Percentiles rank a stretch among this genome's conserved stretches.
Conservation (phyloP, 2,329 filamentous ascomycete species). For the Alternaria triticina region DNA sequence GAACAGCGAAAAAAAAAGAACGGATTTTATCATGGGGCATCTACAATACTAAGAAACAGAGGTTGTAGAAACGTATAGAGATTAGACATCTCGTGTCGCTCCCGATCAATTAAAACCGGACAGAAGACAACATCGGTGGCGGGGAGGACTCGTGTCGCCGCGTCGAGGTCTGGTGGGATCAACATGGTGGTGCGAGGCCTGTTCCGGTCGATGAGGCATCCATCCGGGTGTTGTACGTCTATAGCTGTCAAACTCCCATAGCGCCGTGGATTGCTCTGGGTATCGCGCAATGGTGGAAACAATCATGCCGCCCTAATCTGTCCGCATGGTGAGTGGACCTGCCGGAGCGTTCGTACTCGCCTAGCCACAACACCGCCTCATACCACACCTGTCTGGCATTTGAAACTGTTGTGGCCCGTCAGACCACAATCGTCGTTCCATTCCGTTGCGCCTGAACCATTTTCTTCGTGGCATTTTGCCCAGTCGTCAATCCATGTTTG, state of each 20-base stretch:
- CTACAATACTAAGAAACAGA: slow-evolving; percentile 27
- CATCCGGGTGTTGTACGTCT: slow-evolving; percentile 6
- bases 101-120: not conserved
- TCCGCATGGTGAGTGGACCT: slow-evolving; percentile 19
- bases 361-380: slow-evolving; percentile 1
- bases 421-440: not conserved
- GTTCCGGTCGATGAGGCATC: slow-evolving; percentile 12
- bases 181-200: slow-evolving; percentile 18
- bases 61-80: not conserved
- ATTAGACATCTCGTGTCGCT: slow-evolving; percentile 1
- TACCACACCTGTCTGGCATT: not conserved
- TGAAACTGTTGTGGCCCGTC: not conserved
- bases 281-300: slow-evolving; percentile 6
- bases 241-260: slow-evolving; percentile 14
- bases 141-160: slow-evolving; percentile 12
- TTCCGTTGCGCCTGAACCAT: not conserved
- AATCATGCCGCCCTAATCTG: slow-evolving; percentile 13
- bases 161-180: slow-evolving; percentile 16
- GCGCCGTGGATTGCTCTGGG: slow-evolving; percentile 8
- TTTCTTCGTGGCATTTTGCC: not conserved
- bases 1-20: slow-evolving; percentile 17
- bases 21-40: slow-evolving; percentile 21
- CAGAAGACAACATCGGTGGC: slow-evolving; percentile 10
- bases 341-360: slow-evolving; percentile 19
- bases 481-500: not conserved